Percentiles rank a stretch among this genome's conserved stretches.
phyloP scores from a whole-genome alignment of 1,284 basidiomycete genomes.

The Sphagnurus paluster region DNA sequence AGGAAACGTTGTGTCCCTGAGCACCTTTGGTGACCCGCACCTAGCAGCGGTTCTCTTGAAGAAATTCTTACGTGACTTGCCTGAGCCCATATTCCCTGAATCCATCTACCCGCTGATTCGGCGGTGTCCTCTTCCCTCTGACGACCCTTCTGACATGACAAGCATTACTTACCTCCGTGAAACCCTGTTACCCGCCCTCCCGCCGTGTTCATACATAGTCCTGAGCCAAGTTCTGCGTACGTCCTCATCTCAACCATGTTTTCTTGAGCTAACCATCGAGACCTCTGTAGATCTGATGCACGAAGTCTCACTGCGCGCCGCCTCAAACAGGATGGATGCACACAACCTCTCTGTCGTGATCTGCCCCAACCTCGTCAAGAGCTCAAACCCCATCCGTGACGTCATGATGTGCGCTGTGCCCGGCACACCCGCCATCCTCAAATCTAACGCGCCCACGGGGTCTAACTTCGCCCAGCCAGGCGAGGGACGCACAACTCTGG shows the following conservation, averaged over 20 bases:
- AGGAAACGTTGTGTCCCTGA: conserved; percentile 77
- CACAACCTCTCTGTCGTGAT: conserved; percentile 80
- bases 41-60: conserved; percentile 84
- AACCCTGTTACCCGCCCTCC: conserved; percentile 62
- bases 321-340: conserved; percentile 78
- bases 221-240: conserved; percentile 71
- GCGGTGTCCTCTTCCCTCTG: conserved; percentile 62
- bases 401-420: conserved; percentile 72
- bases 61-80: conserved; percentile 80
- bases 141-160: conserved; percentile 55
- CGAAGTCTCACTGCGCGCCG: conserved; percentile 67
- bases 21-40: conserved; percentile 73
- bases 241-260: conserved; percentile 27
- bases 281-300: conserved; percentile 65
- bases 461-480: conserved; percentile 18
- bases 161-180: conserved; percentile 66
- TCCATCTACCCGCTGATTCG: conserved; percentile 62
- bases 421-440: conserved; percentile 35
- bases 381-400: conserved; percentile 66
- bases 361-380: conserved; percentile 74
- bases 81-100: conserved; percentile 74
- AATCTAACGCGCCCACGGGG: conserved; percentile 25
- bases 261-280: not conserved
- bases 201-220: conserved; percentile 72
- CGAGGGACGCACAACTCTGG: conserved; percentile 63